These are phyloP conservation scores for Dictyostelium citrinum DNA, from an alignment of 78 protist species.

Conservation along the genomic window DNA sequence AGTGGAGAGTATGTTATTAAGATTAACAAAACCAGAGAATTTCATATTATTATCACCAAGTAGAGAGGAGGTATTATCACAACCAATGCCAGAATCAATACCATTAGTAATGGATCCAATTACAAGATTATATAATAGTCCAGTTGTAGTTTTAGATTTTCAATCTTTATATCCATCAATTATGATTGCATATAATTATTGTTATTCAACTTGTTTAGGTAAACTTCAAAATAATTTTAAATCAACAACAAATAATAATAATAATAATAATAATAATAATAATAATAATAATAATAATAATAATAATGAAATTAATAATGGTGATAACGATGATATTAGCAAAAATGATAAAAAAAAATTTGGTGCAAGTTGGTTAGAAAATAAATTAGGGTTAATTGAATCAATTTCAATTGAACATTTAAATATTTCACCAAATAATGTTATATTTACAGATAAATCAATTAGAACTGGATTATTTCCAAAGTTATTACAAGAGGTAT, in stretches of 20 bases:
- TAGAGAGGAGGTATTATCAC: slow-evolving; percentile 4
- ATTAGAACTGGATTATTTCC: slow-evolving; percentile 96
- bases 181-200: slow-evolving; percentile 97
- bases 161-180: slow-evolving; percentile 97
- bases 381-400: slow-evolving; percentile 69
- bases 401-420: neutral
- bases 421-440: slow-evolving; percentile 86
- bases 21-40: slow-evolving; percentile 88
- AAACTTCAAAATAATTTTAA: neutral
- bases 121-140: slow-evolving; percentile 85
- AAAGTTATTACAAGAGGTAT: slow-evolving; percentile 92
- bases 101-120: slow-evolving; percentile 96
- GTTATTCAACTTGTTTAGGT: slow-evolving; percentile 87
- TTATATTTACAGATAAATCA: slow-evolving; percentile 63
- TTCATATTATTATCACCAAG: slow-evolving; percentile 86
- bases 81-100: slow-evolving; percentile 86
- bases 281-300: too few relatives aligned
- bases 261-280: neutral
- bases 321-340: neutral
- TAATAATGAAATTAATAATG: too few relatives aligned
- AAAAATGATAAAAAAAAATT: slow-evolving; percentile 17
- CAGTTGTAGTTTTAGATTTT: slow-evolving; percentile 97
- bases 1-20: slow-evolving; percentile 92
- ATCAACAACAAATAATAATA: neutral
- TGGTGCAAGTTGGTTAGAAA: slow-evolving; percentile 44